A percentile compares a stretch with the other conserved stretches of the same genome.
phyloP scores from a whole-genome alignment of 768 basidiomycete genomes.

The Russula emetica region DNA sequence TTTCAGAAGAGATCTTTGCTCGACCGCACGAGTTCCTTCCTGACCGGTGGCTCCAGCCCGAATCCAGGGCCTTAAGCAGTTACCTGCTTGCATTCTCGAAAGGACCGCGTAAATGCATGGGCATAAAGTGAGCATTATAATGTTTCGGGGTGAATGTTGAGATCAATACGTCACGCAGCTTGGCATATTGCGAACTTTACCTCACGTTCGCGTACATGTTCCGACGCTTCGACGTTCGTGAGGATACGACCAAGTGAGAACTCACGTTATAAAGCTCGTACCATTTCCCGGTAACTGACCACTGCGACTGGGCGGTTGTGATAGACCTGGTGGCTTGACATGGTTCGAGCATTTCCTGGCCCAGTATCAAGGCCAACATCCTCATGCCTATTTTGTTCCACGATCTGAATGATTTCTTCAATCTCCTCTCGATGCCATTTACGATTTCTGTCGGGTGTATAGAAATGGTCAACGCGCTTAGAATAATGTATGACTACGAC shows the following conservation, averaged over 20 bases:
- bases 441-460: not conserved
- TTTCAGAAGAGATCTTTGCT: constrained; percentile 20
- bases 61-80: constrained; percentile 11
- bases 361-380: constrained; percentile 12
- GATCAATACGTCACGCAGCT: constrained; percentile 3
- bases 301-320: not conserved
- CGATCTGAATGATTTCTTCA: constrained; percentile 2
- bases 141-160: not conserved
- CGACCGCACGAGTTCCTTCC: constrained; percentile 24
- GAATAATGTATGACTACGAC: too few relatives aligned
- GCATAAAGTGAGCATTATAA: constrained; percentile 24
- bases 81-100: constrained; percentile 27
- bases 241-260: constrained; percentile 10
- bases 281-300: not conserved
- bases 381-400: constrained; percentile 19
- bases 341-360: constrained; percentile 18
- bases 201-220: constrained; percentile 28
- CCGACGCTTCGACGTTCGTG: constrained; percentile 27
- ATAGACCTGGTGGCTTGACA: constrained; percentile 12
- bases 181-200: constrained; percentile 28
- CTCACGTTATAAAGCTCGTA: not conserved
- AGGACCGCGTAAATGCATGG: constrained; percentile 28
- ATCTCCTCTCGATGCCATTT: not conserved
- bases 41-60: constrained; percentile 25
- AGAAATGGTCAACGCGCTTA: too few relatives aligned